These are phyloP conservation scores for Rhodocollybia butyracea DNA, from an alignment of 768 basidiomycete species.

Conservation along the genomic window DNA sequence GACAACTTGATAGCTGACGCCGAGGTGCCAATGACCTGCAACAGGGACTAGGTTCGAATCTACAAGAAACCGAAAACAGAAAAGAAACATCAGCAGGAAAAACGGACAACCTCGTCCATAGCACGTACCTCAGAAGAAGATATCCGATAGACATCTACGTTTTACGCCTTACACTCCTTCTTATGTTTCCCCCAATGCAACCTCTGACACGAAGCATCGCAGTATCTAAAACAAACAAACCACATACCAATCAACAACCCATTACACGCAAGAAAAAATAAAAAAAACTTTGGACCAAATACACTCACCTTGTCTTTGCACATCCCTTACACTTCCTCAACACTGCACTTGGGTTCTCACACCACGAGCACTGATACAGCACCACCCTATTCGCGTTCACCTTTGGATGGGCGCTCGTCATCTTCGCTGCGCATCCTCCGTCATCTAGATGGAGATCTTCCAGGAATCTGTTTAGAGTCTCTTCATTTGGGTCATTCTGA, in stretches of 20 bases:
- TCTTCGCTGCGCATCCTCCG: constrained; percentile 24
- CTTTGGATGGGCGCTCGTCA: constrained; percentile 36
- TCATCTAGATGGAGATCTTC: constrained; percentile 42
- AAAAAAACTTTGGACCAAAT: background rate
- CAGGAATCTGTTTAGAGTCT: constrained; percentile 55
- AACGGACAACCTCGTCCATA: background rate
- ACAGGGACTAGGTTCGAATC: no score
- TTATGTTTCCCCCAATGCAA: constrained; percentile 38
- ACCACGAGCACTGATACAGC: constrained; percentile 63
- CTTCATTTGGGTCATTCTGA: constrained; percentile 56
- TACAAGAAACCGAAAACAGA: no score
- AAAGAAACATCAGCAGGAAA: background rate
- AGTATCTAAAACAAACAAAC: constrained; percentile 32
- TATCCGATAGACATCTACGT: background rate
- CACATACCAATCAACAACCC: no score
- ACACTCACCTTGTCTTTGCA: constrained; percentile 33
- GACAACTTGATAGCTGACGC: no score
- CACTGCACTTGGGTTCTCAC: constrained; percentile 58
- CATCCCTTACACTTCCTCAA: constrained; percentile 51
- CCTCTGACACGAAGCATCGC: constrained; percentile 39
- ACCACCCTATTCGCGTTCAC: constrained; percentile 46
- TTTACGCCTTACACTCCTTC: constrained; percentile 19
- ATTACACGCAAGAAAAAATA: no score
- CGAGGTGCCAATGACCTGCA: no score
- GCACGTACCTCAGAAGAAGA: background rate